Evolutionary conservation across 1,284 basidiomycete genomes (phyloP), one percentile per base, ranked within the genome.

Genomic region (Sporisorium sorghi): DNA sequence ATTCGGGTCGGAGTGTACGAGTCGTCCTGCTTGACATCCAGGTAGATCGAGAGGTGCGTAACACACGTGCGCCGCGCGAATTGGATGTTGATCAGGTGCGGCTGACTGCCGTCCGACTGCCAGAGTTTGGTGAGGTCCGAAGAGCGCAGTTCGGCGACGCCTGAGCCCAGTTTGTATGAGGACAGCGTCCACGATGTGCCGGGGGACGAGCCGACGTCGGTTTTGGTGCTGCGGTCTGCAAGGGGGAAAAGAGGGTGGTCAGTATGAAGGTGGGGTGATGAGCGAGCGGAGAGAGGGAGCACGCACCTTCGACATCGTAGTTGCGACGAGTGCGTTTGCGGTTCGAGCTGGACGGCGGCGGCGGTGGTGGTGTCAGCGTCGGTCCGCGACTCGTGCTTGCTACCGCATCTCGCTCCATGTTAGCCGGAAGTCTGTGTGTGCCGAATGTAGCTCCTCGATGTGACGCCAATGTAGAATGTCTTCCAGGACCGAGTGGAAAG

Each of bases 41-140:
- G 91, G 83, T 91, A 90, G 50, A 99, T 89, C 59, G 92, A 93
- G 53, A 99, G 88, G 89, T 97, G 94, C 7, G 68, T 92, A 28
- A 99, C 90, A 9, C 91, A 90, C 19, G 97, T 92, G 81, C 94
- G 92, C 58, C 91, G 90, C 10, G 93, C 90, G 84, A 99, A 99
- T 81, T 96, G 92, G 58, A 97, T 88, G 6, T 93, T 96, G 80
- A 99, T 93, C 66, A 92, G 91, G 86, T 99, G 97, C 2, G 97
- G 97, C 82, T 98, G 97, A 0, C 93, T 93, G 0, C 97, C 97
- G 83, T 99, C 97, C 83, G 85, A 98, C 94, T 99, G 97, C 97
- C 97, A 99, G 79, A 98, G 95, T 0, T 94, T 97, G 43, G 92
- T 91, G 42, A 93, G 90, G 82, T 97, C 92, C 23, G 89, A 89